These are phyloP conservation scores for Geranomyces variabilis DNA, from an alignment of 192 early-diverging fungal genomes.

Conservation along the genomic window DNA sequence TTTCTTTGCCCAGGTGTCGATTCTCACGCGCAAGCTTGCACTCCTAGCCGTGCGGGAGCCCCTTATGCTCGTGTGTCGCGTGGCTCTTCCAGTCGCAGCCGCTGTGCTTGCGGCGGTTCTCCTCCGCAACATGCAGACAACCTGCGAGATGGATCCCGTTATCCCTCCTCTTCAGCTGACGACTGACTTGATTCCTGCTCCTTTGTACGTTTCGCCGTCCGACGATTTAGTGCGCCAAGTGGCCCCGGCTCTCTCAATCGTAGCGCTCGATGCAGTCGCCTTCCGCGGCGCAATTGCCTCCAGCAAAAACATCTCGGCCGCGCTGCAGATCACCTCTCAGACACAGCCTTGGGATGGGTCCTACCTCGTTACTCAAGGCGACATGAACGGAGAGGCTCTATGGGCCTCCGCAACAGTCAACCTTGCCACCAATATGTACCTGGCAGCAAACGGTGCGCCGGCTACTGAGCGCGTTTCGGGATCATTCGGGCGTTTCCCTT, in stretches of 20 bases:
- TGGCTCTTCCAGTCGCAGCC: background rate
- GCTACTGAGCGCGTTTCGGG: background rate
- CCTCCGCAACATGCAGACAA: background rate
- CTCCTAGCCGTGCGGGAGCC: background rate
- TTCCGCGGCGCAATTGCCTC: no score
- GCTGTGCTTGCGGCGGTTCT: background rate
- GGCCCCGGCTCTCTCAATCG: no score
- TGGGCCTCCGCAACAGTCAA: background rate
- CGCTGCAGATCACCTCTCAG: no score
- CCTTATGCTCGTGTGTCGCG: background rate
- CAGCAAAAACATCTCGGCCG: no score
- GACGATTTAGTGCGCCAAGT: no score
- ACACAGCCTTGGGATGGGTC: constrained; percentile 1
- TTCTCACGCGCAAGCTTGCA: background rate
- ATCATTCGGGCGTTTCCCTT: background rate
- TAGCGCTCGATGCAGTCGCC: no score
- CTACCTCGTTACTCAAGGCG: background rate
- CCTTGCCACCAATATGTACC: background rate
- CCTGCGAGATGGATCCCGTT: no score
- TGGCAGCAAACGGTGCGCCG: background rate
- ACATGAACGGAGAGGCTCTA: background rate
- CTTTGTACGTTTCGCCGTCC: no score
- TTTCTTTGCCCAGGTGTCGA: background rate
- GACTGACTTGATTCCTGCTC: no score
- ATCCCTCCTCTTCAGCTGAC: no score